A percentile compares a stretch with the other conserved stretches of the same genome.
Evolutionary conservation across 2,329 filamentous ascomycete genomes (phyloP).

Genomic region (Pezicula radicicola): DNA sequence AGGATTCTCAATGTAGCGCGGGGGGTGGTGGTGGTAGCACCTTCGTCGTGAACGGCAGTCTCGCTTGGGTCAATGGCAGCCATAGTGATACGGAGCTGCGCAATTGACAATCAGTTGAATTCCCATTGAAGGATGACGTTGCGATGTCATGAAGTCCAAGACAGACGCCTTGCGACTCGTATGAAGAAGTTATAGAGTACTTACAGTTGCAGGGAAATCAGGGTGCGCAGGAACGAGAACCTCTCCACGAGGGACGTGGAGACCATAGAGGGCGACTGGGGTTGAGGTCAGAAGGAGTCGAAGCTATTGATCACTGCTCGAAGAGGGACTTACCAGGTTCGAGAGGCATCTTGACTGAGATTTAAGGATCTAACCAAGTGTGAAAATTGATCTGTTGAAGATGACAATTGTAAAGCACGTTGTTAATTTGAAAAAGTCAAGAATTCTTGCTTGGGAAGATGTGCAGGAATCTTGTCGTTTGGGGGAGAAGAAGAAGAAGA

Average conservation of each 20-base stretch:
- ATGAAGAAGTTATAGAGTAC: constrained; percentile 31
- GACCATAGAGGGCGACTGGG: constrained; percentile 80
- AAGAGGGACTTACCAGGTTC: constrained; percentile 36
- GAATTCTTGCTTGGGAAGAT: constrained; percentile 1
- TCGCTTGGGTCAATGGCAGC: constrained; percentile 92
- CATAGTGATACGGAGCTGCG: constrained; percentile 95
- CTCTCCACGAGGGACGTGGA: constrained; percentile 84
- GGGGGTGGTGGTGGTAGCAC: constrained; percentile 58
- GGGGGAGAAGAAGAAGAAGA: constrained; percentile 10
- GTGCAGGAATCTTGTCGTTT: constrained; percentile 5
- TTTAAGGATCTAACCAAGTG: constrained; percentile 3
- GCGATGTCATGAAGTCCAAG: background rate
- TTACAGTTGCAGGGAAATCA: constrained; percentile 80
- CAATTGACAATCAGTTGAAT: constrained; percentile 10
- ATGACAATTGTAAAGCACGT: constrained; percentile 1
- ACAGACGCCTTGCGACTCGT: background rate
- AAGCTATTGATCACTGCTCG: constrained; percentile 9
- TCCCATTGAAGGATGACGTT: background rate
- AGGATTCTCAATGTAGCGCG: constrained; percentile 91
- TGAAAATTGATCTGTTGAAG: constrained; percentile 6
- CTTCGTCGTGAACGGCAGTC: constrained; percentile 62
- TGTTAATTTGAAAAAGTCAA: background rate
- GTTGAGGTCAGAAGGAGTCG: constrained; percentile 29
- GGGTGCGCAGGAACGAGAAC: constrained; percentile 75
- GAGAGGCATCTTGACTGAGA: constrained; percentile 46